Evolutionary conservation across 768 basidiomycete genomes (phyloP), one percentile per base, ranked within the genome.

Genomic region (Russula earlei): DNA sequence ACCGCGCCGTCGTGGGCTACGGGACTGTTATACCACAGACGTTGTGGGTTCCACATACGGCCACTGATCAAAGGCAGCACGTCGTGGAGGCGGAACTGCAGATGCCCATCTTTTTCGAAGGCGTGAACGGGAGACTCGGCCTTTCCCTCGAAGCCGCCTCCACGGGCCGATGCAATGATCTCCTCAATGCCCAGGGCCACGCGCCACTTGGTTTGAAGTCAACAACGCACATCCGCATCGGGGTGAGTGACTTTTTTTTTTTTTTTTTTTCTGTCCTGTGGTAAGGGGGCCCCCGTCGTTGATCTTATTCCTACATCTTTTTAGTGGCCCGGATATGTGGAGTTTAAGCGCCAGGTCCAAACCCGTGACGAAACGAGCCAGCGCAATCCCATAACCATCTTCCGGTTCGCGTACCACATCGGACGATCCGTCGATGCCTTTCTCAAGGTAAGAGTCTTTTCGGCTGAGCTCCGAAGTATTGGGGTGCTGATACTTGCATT

Each of bases 11-110:
- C 24, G 22, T 52, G 24, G 0, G 3, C 11, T 11, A 5, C 8
- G 56, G 56, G n/a, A 57, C 53, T 2, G 40, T 58, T 25, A 53
- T 58, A 3, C 57, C 57, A 19, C 57, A 58, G 33, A 44, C 17
- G 10, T 27, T 58, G 27, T 58, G 57, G 57, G 2, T 6, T 0
- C 57, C 57, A 8, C 54, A 42, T 2, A 40, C 27, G 12, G 5
- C 31, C 1, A 46, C 37, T 11, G 58, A 59, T 20, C 10, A 12
- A 41, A 47, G 19, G 19, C 43, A 49, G 2, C 38, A 59, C 17
- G 58, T 57, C 17, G 10, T 19, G 9, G 43, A 51, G n/a, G 49
- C 49, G 3, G 37, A n/a, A n/a, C 19, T 59, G 10, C 55, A 57
- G 15, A 25, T 36, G 12, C 58, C 58, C 20, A 59, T 59, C 22